These are phyloP conservation scores for Hordeum marinum DNA, from an alignment of 176 grass and related monocot species.

Conservation along the genomic window DNA sequence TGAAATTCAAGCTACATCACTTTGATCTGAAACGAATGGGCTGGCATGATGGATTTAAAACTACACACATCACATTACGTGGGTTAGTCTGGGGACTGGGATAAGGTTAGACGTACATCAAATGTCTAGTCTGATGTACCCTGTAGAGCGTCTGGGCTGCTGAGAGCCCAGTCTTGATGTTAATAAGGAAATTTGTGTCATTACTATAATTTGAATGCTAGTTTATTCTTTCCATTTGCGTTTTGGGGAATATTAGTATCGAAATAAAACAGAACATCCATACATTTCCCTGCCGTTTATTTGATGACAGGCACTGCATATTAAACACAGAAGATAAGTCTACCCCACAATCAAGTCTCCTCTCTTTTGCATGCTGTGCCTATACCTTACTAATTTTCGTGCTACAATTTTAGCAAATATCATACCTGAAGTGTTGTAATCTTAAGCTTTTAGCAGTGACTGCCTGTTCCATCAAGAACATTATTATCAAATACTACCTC, in stretches of 20 bases:
- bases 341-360: background rate
- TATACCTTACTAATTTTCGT: background rate
- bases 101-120: background rate
- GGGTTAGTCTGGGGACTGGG: background rate
- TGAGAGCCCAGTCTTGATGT: background rate
- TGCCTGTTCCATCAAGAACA: background rate
- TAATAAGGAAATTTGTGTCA: background rate
- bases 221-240: background rate
- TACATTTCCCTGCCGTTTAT: background rate
- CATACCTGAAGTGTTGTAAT: background rate
- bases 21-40: background rate
- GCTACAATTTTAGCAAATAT: background rate
- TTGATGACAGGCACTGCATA: too few species aligned
- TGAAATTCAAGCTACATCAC: background rate
- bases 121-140: background rate
- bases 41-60: background rate
- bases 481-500: background rate
- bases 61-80: background rate
- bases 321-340: too few species aligned
- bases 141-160: background rate
- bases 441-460: background rate
- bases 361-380: background rate
- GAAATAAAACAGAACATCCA: background rate
- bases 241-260: background rate
- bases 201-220: background rate